These are phyloP conservation scores for Nyssa sinensis DNA, from an alignment of 148 eudicot species.

Conservation along the genomic window DNA sequence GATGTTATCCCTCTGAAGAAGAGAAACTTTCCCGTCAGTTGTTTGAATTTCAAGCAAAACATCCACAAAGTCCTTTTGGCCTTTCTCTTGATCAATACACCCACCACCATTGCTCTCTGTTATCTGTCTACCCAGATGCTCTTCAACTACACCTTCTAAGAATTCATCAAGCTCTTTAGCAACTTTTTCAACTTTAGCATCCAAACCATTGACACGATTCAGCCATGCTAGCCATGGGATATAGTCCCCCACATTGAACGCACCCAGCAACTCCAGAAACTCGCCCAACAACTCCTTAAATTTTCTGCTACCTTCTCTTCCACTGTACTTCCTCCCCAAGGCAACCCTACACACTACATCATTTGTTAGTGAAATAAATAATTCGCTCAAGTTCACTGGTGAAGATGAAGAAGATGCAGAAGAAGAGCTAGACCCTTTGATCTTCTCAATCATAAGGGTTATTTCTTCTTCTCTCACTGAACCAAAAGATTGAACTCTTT, in stretches of 20 bases:
- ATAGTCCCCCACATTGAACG: constrained; percentile 8
- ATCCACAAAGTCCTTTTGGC: constrained; percentile 29
- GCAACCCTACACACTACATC: constrained; percentile 29
- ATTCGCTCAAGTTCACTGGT: constrained; percentile 21
- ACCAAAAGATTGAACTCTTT: constrained; percentile 22
- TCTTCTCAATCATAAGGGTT: constrained; percentile 11
- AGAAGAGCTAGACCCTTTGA: too few species aligned
- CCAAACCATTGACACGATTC: constrained; percentile 1
- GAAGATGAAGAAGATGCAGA: neutral
- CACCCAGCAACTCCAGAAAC: neutral
- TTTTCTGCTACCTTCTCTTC: neutral
- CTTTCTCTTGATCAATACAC: constrained; percentile 5
- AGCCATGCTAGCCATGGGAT: constrained; percentile 17
- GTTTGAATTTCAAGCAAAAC: constrained; percentile 24
- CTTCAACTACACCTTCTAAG: constrained; percentile 21
- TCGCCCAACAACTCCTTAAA: constrained; percentile 16
- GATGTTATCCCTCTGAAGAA: constrained; percentile 15
- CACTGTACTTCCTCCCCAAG: constrained; percentile 28
- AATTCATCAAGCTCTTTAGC: constrained; percentile 19
- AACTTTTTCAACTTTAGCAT: constrained; percentile 20
- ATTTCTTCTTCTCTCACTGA: constrained; percentile 23
- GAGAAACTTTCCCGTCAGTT: constrained; percentile 9
- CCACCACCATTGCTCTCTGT: neutral
- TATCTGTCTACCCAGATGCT: constrained; percentile 6
- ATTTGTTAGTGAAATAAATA: constrained; percentile 22